Conservation (phyloP, 352 stramenopile species). For the Phytophthora hybrid region DNA sequence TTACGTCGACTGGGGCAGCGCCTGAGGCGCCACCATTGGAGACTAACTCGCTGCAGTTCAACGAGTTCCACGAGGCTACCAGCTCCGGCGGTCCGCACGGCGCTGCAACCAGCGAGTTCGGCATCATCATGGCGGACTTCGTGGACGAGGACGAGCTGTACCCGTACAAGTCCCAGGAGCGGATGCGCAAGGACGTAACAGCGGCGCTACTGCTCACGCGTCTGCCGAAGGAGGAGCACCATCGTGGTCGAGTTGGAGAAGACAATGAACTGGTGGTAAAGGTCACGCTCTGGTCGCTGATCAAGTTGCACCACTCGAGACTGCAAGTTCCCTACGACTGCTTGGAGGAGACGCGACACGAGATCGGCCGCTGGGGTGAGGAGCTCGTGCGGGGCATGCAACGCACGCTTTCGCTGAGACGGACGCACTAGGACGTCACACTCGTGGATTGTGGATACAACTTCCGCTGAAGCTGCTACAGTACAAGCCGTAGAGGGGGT, state of each 20-base stretch:
- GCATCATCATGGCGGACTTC: conserved; percentile 44
- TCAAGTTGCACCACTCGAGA: conserved; percentile 46
- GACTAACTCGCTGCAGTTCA: conserved; percentile 53
- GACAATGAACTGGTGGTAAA: conserved; percentile 39
- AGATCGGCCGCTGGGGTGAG: conserved; percentile 46
- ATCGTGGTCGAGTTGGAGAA: conserved; percentile 3
- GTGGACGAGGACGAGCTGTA: conserved; percentile 53
- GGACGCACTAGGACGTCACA: conserved; percentile 22
- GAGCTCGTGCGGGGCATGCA: conserved; percentile 44
- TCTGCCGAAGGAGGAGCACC: conserved; percentile 31
- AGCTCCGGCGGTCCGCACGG: conserved; percentile 16
- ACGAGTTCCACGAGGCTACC: conserved; percentile 36
- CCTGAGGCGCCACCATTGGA: conserved; percentile 32
- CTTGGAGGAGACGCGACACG: conserved; percentile 39
- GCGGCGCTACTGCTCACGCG: conserved; percentile 38
- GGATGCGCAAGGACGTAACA: conserved; percentile 43
- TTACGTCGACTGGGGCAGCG: conserved; percentile 30
- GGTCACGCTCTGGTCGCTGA: conserved; percentile 45
- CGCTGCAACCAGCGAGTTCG: conserved; percentile 24
- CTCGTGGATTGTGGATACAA: neutral
- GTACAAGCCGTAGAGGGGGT: no score
- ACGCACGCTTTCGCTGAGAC: conserved; percentile 31
- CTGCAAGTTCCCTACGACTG: conserved; percentile 39
- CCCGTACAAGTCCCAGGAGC: conserved; percentile 34
- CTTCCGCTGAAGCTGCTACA: no score